Base-by-base conservation (phyloP, 106 monocot genomes). In the Narthecium ossifragum region DNA sequence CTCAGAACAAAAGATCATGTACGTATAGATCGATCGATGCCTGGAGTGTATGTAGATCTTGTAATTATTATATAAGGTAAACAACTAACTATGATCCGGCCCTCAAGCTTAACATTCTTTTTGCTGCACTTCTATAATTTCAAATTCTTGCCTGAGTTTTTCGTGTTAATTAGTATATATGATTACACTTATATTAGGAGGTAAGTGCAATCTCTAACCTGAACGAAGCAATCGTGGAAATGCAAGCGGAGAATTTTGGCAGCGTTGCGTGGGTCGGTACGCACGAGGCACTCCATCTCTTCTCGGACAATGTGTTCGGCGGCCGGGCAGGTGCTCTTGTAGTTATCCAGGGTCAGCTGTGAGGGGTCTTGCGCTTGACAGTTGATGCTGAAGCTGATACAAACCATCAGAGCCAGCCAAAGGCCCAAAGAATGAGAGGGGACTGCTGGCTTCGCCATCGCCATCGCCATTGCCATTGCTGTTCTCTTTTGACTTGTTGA, bases 171-270 rank as follows among this genome's bases (percentile, higher is more conserved):
- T n/a, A 33, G 1, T 8, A 1, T n/a, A 55, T 14, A 31, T 28
- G 31, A 13, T 31, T 32, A 28, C 5, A 6, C 13, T 26, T 5
- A 1, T 20, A 31, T n/a, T n/a, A n/a, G n/a, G n/a, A n/a, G n/a
- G n/a, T n/a, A n/a, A n/a, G n/a, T n/a, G n/a, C n/a, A n/a, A n/a
- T n/a, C 24, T 26, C 62, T 47, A 28, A 92, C 92, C 75, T 85
- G 82, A 53, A 92, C 92, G 43, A 92, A 84, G 55, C 92, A 92
- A 46, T 92, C 92, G 25, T 92, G 92, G 65, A 92, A 92, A 26
- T 88, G 88, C 2, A 92, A 73, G 5, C 84, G 78, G 49, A 92
- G 88, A 11, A 92, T 75, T 1, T 67, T 27, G 2, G 92, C 81
- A 3, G 88, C 88, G 32, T 75, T 81, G 9, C 87, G 80, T 0